phyloP scores from a whole-genome alignment of 129 eudicot genomes.

The Saussurea involucrata region DNA sequence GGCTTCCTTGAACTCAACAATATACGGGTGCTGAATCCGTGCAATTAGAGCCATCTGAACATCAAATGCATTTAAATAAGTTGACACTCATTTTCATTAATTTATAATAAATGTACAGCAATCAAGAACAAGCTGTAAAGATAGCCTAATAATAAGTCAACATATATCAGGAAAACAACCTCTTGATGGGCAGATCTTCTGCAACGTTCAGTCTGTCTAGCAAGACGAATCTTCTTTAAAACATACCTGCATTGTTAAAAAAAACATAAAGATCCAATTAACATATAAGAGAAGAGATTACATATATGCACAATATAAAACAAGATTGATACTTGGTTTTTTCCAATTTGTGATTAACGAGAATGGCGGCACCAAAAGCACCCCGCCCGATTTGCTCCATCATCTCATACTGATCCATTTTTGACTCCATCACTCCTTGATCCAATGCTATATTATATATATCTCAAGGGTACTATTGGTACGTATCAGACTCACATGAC shows the following conservation, averaged over 20 bases:
- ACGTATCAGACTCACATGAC: conserved; percentile 3
- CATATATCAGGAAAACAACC: conserved; percentile 32
- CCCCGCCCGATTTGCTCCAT: conserved; percentile 99
- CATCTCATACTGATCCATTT: conserved; percentile 97
- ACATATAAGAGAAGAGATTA: background rate
- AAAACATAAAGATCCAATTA: conserved; percentile 13
- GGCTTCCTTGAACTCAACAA: conserved; percentile 96
- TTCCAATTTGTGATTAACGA: conserved; percentile 85
- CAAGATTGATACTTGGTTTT: conserved; percentile 57
- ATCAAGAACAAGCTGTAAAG: background rate
- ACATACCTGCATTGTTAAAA: conserved; percentile 61
- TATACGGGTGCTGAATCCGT: conserved; percentile 89
- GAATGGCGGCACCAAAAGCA: conserved; percentile 99
- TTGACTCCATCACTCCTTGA: conserved; percentile 61
- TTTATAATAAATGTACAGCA: background rate
- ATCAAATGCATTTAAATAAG: conserved; percentile 3
- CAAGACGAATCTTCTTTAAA: conserved; percentile 95
- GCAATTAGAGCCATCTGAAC: conserved; percentile 96
- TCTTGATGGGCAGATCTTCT: conserved; percentile 99
- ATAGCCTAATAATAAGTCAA: background rate
- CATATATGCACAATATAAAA: background rate
- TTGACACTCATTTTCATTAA: background rate
- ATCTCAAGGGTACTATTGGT: conserved; percentile 2
- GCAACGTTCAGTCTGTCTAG: conserved; percentile 96
- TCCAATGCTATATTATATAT: conserved; percentile 23